phyloP scores from a whole-genome alignment of 148 eudicot species.

The Suaeda aralocaspica region DNA sequence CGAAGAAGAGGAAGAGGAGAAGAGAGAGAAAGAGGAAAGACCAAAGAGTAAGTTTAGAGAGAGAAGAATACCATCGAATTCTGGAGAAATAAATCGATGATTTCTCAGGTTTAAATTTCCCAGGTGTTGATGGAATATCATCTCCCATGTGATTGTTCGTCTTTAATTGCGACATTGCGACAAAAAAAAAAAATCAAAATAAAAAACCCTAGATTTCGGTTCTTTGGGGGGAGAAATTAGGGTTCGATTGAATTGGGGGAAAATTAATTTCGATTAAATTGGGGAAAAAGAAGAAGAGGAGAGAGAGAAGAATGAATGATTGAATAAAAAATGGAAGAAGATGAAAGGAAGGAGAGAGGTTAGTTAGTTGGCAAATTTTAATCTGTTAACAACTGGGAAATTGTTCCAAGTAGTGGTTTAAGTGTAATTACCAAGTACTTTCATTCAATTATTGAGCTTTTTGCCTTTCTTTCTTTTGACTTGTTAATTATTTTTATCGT shows the following conservation, averaged over 20 bases:
- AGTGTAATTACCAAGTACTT: background rate
- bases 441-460: background rate
- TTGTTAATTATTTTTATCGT: background rate
- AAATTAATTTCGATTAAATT: background rate
- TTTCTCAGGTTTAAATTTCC: constrained; percentile 57
- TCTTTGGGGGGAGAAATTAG: background rate
- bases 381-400: constrained; percentile 1
- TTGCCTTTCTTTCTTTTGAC: too few species aligned
- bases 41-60: constrained; percentile 53
- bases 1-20: constrained; percentile 25
- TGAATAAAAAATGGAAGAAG: too few species aligned
- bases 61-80: constrained; percentile 40
- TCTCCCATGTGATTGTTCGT: constrained; percentile 30
- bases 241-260: background rate
- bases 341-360: background rate
- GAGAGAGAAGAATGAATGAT: too few species aligned
- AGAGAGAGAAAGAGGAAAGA: constrained; percentile 39
- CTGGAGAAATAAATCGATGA: constrained; percentile 34
- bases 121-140: constrained; percentile 50
- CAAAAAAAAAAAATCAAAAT: background rate
- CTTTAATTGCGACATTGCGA: constrained; percentile 46
- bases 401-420: background rate
- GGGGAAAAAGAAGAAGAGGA: background rate
- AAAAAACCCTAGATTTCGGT: background rate
- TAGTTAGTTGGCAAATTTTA: constrained; percentile 5